These are phyloP conservation scores for Apiotrichum porosum DNA, from an alignment of 1,284 basidiomycete genomes.

Conservation along the genomic window DNA sequence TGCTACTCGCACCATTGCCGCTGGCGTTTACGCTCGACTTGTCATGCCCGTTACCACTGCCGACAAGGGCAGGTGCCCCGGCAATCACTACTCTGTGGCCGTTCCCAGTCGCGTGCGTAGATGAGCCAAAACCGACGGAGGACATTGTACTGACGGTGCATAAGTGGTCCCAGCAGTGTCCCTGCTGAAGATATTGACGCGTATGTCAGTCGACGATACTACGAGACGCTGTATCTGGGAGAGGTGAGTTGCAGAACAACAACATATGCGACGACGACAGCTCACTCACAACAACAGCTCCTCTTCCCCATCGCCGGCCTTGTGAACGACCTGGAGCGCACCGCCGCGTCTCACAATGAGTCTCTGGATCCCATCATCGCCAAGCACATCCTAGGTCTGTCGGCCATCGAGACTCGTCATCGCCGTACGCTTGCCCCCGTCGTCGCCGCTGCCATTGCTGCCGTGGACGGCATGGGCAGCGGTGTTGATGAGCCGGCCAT, in stretches of 20 bases:
- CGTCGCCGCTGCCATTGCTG: constrained; percentile 1
- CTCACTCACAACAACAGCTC: constrained; percentile 15
- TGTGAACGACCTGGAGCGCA: constrained; percentile 22
- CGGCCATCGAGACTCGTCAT: constrained; percentile 27
- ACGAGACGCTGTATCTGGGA: constrained; percentile 36
- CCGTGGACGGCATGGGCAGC: neutral
- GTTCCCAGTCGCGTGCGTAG: constrained; percentile 25
- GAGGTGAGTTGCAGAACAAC: constrained; percentile 21
- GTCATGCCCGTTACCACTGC: constrained; percentile 27
- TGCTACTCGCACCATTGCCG: neutral
- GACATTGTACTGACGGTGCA: too few relatives aligned
- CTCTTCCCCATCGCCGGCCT: constrained; percentile 29
- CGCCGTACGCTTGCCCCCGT: constrained; percentile 24
- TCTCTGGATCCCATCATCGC: neutral
- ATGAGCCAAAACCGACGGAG: too few relatives aligned
- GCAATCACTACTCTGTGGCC: constrained; percentile 22
- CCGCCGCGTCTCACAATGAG: constrained; percentile 1
- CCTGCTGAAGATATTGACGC: constrained; percentile 11
- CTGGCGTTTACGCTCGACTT: constrained; percentile 33
- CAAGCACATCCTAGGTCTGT: neutral
- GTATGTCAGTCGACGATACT: constrained; percentile 29
- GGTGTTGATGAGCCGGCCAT: neutral
- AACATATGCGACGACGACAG: neutral
- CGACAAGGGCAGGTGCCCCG: constrained; percentile 12
- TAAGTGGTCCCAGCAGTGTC: constrained; percentile 21